phyloP scores from a whole-genome alignment of 2,329 filamentous ascomycete genomes.

The Sclerotinia subarctica region DNA sequence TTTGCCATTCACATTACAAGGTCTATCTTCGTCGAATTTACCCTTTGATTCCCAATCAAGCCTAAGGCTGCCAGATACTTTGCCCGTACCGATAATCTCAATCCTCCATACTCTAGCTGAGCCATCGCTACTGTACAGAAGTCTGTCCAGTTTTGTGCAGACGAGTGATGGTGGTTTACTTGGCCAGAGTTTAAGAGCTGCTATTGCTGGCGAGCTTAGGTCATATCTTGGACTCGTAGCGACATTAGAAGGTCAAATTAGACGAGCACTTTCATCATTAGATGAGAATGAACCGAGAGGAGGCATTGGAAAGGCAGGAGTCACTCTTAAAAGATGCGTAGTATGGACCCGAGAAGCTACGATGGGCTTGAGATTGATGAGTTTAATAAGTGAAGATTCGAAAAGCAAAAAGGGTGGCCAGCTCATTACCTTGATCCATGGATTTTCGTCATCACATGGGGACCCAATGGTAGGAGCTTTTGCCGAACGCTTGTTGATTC shows the following conservation, averaged over 20 bases:
- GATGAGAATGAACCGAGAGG: constrained; percentile 64
- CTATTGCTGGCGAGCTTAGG: constrained; percentile 78
- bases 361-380: constrained; percentile 91
- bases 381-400: constrained; percentile 88
- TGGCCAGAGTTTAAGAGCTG: constrained; percentile 85
- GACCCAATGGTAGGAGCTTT: constrained; percentile 93
- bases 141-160: constrained; percentile 77
- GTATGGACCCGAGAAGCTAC: constrained; percentile 98
- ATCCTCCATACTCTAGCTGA: constrained; percentile 88
- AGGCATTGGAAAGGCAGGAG: constrained; percentile 78
- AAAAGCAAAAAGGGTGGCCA: constrained; percentile 83
- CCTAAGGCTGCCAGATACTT: constrained; percentile 71
- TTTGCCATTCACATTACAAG: constrained; percentile 88
- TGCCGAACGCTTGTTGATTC: constrained; percentile 80
- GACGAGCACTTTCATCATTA: constrained; percentile 73
- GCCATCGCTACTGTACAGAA: constrained; percentile 85
- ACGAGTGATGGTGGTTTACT: constrained; percentile 79
- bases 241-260: constrained; percentile 87
- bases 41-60: constrained; percentile 67
- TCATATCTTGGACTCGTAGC: constrained; percentile 89
- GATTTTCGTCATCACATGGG: constrained; percentile 88
- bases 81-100: constrained; percentile 82
- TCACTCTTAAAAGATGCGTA: constrained; percentile 91
- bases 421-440: constrained; percentile 88
- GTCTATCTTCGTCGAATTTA: constrained; percentile 81